Evolutionary conservation across 139 green algal species (phyloP).

Genomic region (Deuterostichococcus epilithicus): DNA sequence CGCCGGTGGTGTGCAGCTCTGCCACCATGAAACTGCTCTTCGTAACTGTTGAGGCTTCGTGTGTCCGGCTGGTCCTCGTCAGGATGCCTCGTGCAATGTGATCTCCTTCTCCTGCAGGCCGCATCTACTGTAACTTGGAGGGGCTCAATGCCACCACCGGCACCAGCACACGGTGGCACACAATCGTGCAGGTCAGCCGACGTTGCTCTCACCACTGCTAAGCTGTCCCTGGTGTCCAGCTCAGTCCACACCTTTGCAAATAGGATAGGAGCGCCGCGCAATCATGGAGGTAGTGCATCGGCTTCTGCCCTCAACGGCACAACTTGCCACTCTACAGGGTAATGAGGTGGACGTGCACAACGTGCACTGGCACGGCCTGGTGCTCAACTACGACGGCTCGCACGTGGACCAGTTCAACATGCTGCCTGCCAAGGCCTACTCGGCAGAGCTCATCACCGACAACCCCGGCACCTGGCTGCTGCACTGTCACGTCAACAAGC

Average conservation of each 20-base stretch:
- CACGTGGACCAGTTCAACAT: constrained; percentile 46
- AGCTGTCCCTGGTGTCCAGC: too few species aligned
- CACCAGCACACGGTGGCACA: neutral
- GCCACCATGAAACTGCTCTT: too few species aligned
- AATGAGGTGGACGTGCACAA: constrained; percentile 40
- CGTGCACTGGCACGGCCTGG: constrained; percentile 34
- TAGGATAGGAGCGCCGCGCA: too few species aligned
- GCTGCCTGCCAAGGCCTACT: constrained; percentile 13
- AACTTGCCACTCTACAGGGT: constrained; percentile 6
- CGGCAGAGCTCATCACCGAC: constrained; percentile 20
- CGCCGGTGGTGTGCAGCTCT: too few species aligned
- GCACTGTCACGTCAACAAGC: constrained; percentile 51
- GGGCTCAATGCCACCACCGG: constrained; percentile 10
- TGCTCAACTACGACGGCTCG: constrained; percentile 17
- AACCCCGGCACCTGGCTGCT: constrained; percentile 45
- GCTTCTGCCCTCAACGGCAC: too few species aligned
- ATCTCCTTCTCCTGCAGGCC: too few species aligned
- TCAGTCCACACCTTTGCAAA: too few species aligned
- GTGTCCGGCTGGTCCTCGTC: too few species aligned
- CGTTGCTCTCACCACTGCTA: neutral
- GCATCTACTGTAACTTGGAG: constrained; percentile 28
- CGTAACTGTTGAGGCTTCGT: too few species aligned
- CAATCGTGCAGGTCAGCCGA: neutral
- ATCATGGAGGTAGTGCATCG: constrained; percentile 27
- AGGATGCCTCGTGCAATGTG: neutral